These are phyloP conservation scores for Chimonanthus praecox DNA, from an alignment of 164 flowering plant genomes.

Conservation along the genomic window DNA sequence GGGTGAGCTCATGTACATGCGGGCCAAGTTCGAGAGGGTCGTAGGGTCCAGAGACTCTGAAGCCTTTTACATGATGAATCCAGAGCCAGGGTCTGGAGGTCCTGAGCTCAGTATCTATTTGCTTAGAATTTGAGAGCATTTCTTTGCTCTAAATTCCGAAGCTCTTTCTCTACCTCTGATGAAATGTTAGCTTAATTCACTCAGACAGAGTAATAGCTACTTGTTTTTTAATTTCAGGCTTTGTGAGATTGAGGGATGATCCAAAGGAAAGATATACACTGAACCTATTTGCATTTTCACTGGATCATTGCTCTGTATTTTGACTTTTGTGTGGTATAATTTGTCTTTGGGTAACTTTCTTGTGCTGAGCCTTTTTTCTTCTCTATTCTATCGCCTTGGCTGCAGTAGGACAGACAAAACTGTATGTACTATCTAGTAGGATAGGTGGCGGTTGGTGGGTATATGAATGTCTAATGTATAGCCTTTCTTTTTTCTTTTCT, in stretches of 20 bases:
- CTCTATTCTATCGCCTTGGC: background rate
- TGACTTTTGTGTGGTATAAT: background rate
- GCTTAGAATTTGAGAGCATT: conserved; percentile 50
- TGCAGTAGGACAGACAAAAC: background rate
- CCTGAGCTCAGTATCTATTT: conserved; percentile 84
- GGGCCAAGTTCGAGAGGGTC: conserved; percentile 89
- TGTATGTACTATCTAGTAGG: background rate
- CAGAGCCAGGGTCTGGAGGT: conserved; percentile 61
- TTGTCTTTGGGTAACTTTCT: background rate
- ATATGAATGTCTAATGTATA: background rate
- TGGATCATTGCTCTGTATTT: background rate
- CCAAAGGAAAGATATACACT: no score
- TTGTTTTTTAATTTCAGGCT: no score
- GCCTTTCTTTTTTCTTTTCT: background rate
- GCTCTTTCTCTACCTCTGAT: background rate
- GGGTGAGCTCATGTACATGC: conserved; percentile 92
- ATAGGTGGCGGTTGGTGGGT: background rate
- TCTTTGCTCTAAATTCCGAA: background rate
- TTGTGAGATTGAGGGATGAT: no score
- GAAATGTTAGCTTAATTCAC: background rate
- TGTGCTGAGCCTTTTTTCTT: no score
- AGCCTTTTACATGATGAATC: conserved; percentile 95
- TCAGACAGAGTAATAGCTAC: background rate
- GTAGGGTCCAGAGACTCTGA: conserved; percentile 85
- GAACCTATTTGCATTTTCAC: no score